Percentiles rank a stretch among this genome's conserved stretches.
phyloP scores from a whole-genome alignment of 2,329 filamentous ascomycete species.

The Fusarium sp. region DNA sequence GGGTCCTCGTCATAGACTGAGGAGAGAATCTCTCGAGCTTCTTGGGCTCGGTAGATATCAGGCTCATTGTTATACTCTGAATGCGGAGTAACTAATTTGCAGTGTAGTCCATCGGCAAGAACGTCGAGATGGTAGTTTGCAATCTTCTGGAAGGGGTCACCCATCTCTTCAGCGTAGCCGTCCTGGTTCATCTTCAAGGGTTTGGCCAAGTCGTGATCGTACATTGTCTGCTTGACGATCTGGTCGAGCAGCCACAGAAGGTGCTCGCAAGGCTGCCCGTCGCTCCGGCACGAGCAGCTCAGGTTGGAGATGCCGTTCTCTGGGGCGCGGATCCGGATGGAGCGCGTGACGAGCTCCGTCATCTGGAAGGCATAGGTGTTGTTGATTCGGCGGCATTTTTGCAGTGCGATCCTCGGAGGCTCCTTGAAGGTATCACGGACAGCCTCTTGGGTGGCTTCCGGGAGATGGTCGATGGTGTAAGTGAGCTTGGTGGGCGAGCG shows the following conservation, averaged over 20 bases:
- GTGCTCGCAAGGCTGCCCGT: constrained; percentile 58
- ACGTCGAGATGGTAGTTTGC: constrained; percentile 62
- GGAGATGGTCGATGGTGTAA: constrained; percentile 55
- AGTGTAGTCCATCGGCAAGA: constrained; percentile 63
- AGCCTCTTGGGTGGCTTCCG: constrained; percentile 48
- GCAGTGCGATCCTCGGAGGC: constrained; percentile 60
- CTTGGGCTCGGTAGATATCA: constrained; percentile 55
- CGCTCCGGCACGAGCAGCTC: constrained; percentile 58
- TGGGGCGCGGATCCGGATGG: constrained; percentile 59
- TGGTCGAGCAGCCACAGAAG: constrained; percentile 66
- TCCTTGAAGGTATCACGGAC: constrained; percentile 60
- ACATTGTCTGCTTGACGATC: constrained; percentile 59
- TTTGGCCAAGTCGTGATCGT: constrained; percentile 49
- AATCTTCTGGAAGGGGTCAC: constrained; percentile 60
- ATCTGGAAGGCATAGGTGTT: constrained; percentile 66
- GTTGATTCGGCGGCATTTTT: constrained; percentile 60
- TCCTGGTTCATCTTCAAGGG: constrained; percentile 55
- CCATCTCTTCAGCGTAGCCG: constrained; percentile 59
- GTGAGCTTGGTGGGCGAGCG: constrained; percentile 53
- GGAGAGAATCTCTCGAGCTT: constrained; percentile 63
- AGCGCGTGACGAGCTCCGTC: constrained; percentile 63
- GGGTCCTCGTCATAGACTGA: constrained; percentile 52
- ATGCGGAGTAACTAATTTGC: constrained; percentile 52
- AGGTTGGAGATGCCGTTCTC: constrained; percentile 53
- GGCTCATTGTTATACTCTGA: constrained; percentile 44